These are phyloP conservation scores for Pseudogymnoascus sp. DNA, from an alignment of 2,329 filamentous ascomycete species.

Conservation along the genomic window DNA sequence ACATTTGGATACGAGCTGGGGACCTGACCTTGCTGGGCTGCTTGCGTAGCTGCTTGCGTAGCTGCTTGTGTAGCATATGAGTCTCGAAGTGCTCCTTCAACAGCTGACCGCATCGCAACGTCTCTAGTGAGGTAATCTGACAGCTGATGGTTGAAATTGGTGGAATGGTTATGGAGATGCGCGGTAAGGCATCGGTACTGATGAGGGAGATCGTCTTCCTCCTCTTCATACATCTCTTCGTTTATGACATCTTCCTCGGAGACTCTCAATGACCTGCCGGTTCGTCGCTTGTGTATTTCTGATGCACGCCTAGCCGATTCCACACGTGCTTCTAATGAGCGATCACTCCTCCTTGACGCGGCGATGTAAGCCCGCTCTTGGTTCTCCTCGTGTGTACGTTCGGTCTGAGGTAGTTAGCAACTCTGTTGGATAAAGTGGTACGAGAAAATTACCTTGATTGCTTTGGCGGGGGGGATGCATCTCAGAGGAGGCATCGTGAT, in stretches of 20 bases:
- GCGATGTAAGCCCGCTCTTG: conserved; percentile 88
- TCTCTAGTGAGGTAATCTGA: conserved; percentile 48
- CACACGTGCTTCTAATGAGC: conserved; percentile 77
- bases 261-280: conserved; percentile 72
- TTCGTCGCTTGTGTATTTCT: conserved; percentile 82
- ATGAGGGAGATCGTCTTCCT: conserved; percentile 71
- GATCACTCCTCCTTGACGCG: conserved; percentile 77
- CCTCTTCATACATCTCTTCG: conserved; percentile 95
- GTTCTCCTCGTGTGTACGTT: conserved; percentile 72
- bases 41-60: neutral
- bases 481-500: conserved; percentile 28
- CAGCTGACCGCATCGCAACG: conserved; percentile 28
- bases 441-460: conserved; percentile 26
- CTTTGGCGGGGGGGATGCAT: conserved; percentile 29
- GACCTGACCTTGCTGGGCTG: neutral
- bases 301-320: conserved; percentile 83
- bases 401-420: conserved; percentile 45
- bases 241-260: conserved; percentile 80
- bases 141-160: conserved; percentile 21
- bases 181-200: conserved; percentile 57
- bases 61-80: neutral
- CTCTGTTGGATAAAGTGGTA: neutral
- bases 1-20: neutral
- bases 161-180: conserved; percentile 36
- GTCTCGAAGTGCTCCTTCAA: neutral